Evolutionary conservation across 2,329 filamentous ascomycete species (phyloP).

Genomic region (Calonectria ilicicola): DNA sequence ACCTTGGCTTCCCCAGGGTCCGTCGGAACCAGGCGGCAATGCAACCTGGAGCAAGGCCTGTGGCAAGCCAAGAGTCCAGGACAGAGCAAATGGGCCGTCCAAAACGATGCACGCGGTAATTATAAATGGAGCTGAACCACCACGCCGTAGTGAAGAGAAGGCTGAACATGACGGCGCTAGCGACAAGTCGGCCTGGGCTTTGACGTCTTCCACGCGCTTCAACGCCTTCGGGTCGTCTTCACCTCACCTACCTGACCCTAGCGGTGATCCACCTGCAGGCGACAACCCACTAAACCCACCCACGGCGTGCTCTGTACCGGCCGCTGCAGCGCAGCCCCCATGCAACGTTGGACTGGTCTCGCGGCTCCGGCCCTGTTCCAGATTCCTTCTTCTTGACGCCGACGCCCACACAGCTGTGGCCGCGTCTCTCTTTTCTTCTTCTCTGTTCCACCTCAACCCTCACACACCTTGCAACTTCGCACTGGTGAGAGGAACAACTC

Average conservation of each 20-base stretch:
- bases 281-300: conserved; percentile 42
- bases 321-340: conserved; percentile 26
- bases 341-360: conserved; percentile 45
- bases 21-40: background rate
- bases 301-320: conserved; percentile 24
- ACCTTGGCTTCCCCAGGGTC: background rate
- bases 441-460: conserved; percentile 14
- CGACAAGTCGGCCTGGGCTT: background rate
- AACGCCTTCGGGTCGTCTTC: conserved; percentile 2
- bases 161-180: conserved; percentile 5
- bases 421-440: conserved; percentile 23
- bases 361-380: conserved; percentile 32
- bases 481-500: background rate
- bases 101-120: conserved; percentile 2
- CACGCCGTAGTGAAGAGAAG: background rate
- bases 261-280: conserved; percentile 45
- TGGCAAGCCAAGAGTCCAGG: background rate
- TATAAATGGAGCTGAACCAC: background rate
- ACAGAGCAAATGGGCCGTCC: background rate
- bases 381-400: conserved; percentile 41
- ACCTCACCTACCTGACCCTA: conserved; percentile 32
- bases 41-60: background rate
- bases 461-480: background rate
- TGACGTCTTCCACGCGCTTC: conserved; percentile 12
- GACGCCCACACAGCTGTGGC: conserved; percentile 36